Evolutionary conservation across 345 rosid genomes (phyloP).

Genomic region (Arabis hirsuta): DNA sequence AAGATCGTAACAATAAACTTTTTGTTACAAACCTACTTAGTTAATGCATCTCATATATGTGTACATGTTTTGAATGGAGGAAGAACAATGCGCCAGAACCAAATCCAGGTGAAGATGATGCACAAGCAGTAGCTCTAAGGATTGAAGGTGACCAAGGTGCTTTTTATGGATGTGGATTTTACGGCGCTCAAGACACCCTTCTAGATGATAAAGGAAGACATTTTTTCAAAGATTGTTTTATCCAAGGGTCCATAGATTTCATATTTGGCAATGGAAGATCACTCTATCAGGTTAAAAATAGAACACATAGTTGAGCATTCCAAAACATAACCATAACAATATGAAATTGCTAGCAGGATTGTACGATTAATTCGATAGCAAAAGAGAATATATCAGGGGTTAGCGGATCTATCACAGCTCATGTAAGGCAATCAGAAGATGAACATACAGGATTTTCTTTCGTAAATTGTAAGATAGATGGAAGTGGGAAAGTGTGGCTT

Average conservation of each 20-base stretch:
- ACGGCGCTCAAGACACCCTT: conserved; percentile 90
- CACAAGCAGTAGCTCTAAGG: conserved; percentile 84
- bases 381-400: conserved; percentile 29
- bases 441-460: conserved; percentile 78
- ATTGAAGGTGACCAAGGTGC: conserved; percentile 79
- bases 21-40: background rate
- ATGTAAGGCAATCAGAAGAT: conserved; percentile 50
- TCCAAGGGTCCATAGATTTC: conserved; percentile 71
- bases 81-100: conserved; percentile 79
- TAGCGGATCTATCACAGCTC: conserved; percentile 65
- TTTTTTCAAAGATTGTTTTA: conserved; percentile 71
- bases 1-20: background rate
- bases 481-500: conserved; percentile 71
- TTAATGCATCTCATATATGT: background rate
- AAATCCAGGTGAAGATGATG: conserved; percentile 67
- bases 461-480: conserved; percentile 60
- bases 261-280: conserved; percentile 30
- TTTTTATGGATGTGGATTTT: conserved; percentile 81
- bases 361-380: conserved; percentile 57
- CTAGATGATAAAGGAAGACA: conserved; percentile 76
- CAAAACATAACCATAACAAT: conserved; percentile 22
- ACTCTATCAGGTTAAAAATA: conserved; percentile 30
- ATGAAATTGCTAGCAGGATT: conserved; percentile 38
- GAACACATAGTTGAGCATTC: background rate
- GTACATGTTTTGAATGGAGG: conserved; percentile 15